A percentile compares a stretch with the other conserved stretches of the same genome.
Evolutionary conservation across 495 filamentous ascomycete genomes (phyloP).

Genomic region (Bryoglossum gracile): DNA sequence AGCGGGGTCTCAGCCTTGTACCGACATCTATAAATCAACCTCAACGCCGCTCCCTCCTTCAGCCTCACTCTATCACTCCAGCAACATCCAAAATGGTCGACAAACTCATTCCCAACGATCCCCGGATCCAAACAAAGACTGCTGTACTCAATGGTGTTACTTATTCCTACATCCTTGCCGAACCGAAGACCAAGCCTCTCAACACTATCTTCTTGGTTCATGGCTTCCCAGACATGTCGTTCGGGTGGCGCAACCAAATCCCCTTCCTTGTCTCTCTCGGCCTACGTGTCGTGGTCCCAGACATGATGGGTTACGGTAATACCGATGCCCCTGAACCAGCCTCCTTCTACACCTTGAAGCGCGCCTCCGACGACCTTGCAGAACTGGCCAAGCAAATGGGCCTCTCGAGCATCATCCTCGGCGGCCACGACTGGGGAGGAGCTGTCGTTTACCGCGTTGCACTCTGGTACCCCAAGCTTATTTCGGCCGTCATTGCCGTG

Average conservation of each 20-base stretch:
- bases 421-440: conserved; percentile 82
- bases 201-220: conserved; percentile 58
- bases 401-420: conserved; percentile 56
- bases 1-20: no score
- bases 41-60: no score
- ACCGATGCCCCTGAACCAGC: conserved; percentile 52
- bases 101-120: conserved; percentile 57
- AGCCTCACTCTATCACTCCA: background rate
- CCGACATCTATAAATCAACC: no score
- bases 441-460: conserved; percentile 49
- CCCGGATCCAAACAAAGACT: conserved; percentile 54
- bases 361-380: conserved; percentile 61
- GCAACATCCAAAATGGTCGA: conserved; percentile 40
- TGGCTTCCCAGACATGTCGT: conserved; percentile 27
- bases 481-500: conserved; percentile 66
- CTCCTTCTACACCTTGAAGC: conserved; percentile 59
- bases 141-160: conserved; percentile 53
- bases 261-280: conserved; percentile 60
- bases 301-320: conserved; percentile 74
- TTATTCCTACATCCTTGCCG: conserved; percentile 64
- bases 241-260: conserved; percentile 80
- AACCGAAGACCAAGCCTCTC: conserved; percentile 39
- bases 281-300: conserved; percentile 66
- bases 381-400: conserved; percentile 54
- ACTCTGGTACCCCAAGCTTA: conserved; percentile 62